phyloP scores from a whole-genome alignment of 208 protist genomes.

The Leishmania turanica region DNA sequence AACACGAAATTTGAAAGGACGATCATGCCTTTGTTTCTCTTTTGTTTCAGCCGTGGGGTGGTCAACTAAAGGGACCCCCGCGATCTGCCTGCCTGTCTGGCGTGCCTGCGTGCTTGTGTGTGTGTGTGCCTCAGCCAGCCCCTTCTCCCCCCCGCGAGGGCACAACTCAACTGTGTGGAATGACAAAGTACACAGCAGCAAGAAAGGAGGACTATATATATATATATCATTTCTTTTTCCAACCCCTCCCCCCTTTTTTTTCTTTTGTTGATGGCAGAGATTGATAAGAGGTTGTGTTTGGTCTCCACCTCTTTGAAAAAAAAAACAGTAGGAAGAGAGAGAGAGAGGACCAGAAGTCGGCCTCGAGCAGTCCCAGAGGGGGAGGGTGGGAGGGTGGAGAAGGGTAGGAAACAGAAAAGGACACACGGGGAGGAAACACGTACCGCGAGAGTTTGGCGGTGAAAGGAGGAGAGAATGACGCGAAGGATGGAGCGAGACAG shows the following conservation, averaged over 20 bases:
- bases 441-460: background rate
- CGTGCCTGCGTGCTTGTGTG: background rate
- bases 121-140: background rate
- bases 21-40: background rate
- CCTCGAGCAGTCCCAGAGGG: background rate
- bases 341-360: background rate
- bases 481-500: background rate
- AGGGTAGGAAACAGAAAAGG: background rate
- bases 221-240: background rate
- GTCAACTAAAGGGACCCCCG: background rate
- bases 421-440: background rate
- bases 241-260: background rate
- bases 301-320: background rate
- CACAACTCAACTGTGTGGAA: background rate
- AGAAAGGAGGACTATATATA: background rate
- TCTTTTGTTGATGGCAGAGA: background rate
- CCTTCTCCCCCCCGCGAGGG: background rate
- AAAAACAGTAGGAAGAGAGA: background rate
- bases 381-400: too few relatives aligned
- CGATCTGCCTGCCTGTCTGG: background rate
- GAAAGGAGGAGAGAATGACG: background rate
- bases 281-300: background rate
- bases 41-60: background rate
- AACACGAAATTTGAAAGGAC: background rate
- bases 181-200: background rate